Base-by-base conservation (phyloP, 192 early-diverging fungal species). In the Entomortierella lignicola region DNA sequence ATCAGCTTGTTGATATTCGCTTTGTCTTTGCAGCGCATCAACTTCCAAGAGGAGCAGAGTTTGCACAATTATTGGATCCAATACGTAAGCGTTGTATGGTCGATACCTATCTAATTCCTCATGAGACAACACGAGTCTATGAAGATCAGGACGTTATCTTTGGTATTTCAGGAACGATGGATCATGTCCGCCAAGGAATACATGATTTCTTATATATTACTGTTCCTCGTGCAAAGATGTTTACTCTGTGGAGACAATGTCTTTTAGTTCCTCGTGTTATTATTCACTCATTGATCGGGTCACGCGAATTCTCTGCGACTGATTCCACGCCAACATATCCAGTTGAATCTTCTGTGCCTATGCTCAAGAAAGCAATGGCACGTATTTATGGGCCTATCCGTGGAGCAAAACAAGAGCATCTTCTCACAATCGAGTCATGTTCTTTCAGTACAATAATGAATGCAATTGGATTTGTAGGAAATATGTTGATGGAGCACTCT, bases 81-180 rank as follows among this genome's bases (percentile, higher is more conserved):
- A 15, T 77, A 6, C 66, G 60, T 0, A 1, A 1, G 0, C 26
- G 25, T 0, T 37, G 57, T 41, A 23, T 43, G 47, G 43, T 77
- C 32, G 74, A 77, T 44, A 77, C 74, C 0, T 77, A 64, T 21
- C 21, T 77, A 48, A 64, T 69, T 20, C 74, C 66, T 18, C 37
- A 69, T 50, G 66, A 69, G 26, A 48, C 34, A 8, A 60, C 18
- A 13, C 27, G 1, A 6, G 50, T 54, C 0, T 37, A 63, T 12
- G 32, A 27, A 11, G 48, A 69, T 23, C 51, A 58, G 2, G 74
- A 77, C 34, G 50, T 69, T 34, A 55, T 77, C 11, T 23, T 77
- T 15, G 74, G 74, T 0, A 20, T 77, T 12, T 56, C 66, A 0
- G 74, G 74, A 2, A 43, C 74, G 0, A 20, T 58, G 37, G 54